Percentiles rank a stretch among this genome's conserved stretches.
Conservation (phyloP, 2,329 filamentous ascomycete species). For the Colletotrichum echinochloae region DNA sequence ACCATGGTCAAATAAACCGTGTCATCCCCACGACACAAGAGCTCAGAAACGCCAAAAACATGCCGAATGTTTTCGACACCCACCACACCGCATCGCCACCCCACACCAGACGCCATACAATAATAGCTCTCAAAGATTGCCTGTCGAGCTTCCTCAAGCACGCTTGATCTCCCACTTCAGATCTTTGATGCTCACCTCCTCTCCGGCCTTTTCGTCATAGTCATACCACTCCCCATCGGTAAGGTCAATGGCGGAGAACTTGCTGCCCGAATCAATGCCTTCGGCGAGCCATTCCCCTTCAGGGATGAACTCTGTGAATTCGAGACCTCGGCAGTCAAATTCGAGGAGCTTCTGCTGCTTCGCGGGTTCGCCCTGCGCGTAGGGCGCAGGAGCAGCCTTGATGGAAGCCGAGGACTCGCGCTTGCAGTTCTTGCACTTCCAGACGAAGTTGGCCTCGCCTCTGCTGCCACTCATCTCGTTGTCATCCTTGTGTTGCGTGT, state of each 20-base stretch:
- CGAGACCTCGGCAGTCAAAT: conserved; percentile 93
- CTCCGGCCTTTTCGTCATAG: conserved; percentile 92
- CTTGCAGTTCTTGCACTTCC: conserved; percentile 99
- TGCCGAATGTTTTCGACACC: background rate
- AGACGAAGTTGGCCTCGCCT: conserved; percentile 99
- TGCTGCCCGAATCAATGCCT: conserved; percentile 82
- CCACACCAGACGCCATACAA: conserved; percentile 8
- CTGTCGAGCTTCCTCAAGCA: conserved; percentile 60
- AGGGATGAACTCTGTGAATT: conserved; percentile 90
- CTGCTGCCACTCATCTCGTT: conserved; percentile 93
- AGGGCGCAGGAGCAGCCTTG: conserved; percentile 77
- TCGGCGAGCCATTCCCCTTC: conserved; percentile 95
- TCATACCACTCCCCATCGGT: conserved; percentile 96
- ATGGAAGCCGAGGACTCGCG: conserved; percentile 89
- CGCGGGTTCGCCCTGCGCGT: conserved; percentile 77
- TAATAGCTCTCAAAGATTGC: conserved; percentile 27
- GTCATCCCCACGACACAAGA: background rate
- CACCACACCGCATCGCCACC: background rate
- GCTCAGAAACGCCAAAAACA: background rate
- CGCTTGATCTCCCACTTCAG: conserved; percentile 87
- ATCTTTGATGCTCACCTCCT: conserved; percentile 93
- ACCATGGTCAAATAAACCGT: background rate
- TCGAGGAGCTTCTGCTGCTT: conserved; percentile 85
- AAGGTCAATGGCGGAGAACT: conserved; percentile 86
- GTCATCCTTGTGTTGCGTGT: conserved; percentile 70